Evolutionary conservation across 305 asterid species (phyloP).

Genomic region (Fraxinus greggii): DNA sequence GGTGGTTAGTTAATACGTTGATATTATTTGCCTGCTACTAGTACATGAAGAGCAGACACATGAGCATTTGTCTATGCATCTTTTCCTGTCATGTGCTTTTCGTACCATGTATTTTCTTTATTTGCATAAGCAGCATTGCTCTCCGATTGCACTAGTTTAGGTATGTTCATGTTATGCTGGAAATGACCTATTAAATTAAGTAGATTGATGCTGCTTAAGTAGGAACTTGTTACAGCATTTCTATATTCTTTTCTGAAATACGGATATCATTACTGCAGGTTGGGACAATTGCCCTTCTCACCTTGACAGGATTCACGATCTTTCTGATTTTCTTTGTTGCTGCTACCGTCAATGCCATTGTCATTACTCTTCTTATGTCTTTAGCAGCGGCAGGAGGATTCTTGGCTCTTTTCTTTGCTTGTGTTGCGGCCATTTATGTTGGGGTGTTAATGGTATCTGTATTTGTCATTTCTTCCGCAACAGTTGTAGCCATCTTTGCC

Average conservation of each 20-base stretch:
- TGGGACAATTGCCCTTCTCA: conserved; percentile 60
- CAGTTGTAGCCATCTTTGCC: conserved; percentile 55
- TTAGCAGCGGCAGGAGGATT: conserved; percentile 87
- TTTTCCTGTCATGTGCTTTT: background rate
- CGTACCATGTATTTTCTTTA: background rate
- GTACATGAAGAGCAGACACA: background rate
- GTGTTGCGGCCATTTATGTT: conserved; percentile 61
- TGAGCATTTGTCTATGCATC: background rate
- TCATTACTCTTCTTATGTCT: conserved; percentile 68
- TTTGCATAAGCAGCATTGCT: background rate
- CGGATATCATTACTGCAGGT: conserved; percentile 43
- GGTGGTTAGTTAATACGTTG: background rate
- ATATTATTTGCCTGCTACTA: background rate
- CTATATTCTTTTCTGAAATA: background rate
- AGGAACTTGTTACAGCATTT: background rate
- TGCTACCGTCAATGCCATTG: conserved; percentile 72
- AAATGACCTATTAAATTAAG: background rate
- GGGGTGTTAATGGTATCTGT: conserved; percentile 58
- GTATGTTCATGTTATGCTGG: background rate
- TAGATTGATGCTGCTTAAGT: background rate
- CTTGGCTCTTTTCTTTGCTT: conserved; percentile 74
- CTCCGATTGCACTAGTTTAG: background rate
- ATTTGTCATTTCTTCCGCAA: conserved; percentile 54
- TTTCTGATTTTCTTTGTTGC: conserved; percentile 66
- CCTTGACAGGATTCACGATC: conserved; percentile 58